Conservation (phyloP, 2,329 filamentous ascomycete genomes). For the Aureobasidium namibiae region DNA sequence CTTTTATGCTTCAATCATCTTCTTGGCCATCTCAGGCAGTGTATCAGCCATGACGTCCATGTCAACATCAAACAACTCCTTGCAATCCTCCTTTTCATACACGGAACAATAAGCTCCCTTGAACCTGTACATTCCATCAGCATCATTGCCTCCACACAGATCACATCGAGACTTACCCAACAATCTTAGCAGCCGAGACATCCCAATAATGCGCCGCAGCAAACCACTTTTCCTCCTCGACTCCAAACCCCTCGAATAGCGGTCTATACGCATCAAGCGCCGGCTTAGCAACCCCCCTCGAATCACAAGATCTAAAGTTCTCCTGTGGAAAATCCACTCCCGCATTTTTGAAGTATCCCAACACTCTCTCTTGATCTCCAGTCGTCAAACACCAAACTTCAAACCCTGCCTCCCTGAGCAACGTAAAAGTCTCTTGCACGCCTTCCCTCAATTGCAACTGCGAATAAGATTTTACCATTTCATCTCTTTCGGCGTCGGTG, state of each 20-base stretch:
- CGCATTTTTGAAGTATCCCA: slow-evolving; percentile 43
- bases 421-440: slow-evolving; percentile 34
- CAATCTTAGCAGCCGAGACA: slow-evolving; percentile 41
- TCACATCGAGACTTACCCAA: not conserved
- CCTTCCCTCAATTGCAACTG: slow-evolving; percentile 30
- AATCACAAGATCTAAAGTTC: slow-evolving; percentile 46
- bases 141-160: not conserved
- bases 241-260: slow-evolving; percentile 34
- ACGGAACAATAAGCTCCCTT: slow-evolving; percentile 47
- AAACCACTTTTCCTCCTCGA: slow-evolving; percentile 41
- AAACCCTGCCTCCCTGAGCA: slow-evolving; percentile 39
- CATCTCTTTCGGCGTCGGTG: slow-evolving; percentile 35
- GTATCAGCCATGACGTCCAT: slow-evolving; percentile 45
- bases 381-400: slow-evolving; percentile 48
- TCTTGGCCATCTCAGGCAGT: slow-evolving; percentile 42
- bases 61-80: slow-evolving; percentile 40
- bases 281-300: slow-evolving; percentile 42
- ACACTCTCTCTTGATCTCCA: slow-evolving; percentile 42
- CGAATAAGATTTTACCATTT: slow-evolving; percentile 33
- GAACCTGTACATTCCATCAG: slow-evolving; percentile 24
- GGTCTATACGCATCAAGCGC: slow-evolving; percentile 39
- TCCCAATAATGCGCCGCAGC: slow-evolving; percentile 55
- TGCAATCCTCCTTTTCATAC: slow-evolving; percentile 44
- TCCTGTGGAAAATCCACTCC: slow-evolving; percentile 43
- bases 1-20: slow-evolving; percentile 19